Evolutionary conservation across 352 stramenopile species (phyloP).

Genomic region (Globisporangium okanoganense): DNA sequence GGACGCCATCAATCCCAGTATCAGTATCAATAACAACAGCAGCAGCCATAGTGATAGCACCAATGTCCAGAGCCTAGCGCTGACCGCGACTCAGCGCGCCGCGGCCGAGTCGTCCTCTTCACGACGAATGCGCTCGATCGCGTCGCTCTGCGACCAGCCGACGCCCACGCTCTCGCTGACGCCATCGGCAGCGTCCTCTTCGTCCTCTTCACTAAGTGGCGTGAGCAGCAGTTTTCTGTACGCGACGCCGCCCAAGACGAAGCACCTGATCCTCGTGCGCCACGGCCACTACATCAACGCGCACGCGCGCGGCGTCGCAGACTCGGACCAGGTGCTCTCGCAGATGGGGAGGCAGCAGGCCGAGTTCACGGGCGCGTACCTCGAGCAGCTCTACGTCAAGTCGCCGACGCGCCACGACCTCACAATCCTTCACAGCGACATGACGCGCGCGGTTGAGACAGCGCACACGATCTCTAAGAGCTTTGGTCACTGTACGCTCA

Average conservation of each 20-base stretch:
- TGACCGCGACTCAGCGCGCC: not conserved
- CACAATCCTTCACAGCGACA: constrained; percentile 68
- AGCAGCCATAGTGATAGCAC: not conserved
- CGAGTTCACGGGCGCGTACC: constrained; percentile 60
- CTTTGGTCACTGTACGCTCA: constrained; percentile 36
- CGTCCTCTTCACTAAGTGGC: not conserved
- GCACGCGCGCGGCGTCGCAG: constrained; percentile 46
- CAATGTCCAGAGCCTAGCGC: not conserved
- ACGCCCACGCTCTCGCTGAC: not conserved
- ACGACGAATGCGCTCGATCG: constrained; percentile 10
- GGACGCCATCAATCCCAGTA: not conserved
- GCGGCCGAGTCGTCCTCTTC: not conserved
- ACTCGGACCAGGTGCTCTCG: constrained; percentile 72
- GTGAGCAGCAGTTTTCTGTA: constrained; percentile 44
- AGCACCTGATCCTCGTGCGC: constrained; percentile 72
- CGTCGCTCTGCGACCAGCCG: constrained; percentile 7
- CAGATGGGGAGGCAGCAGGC: constrained; percentile 77
- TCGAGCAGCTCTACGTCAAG: constrained; percentile 52
- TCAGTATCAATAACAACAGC: not conserved
- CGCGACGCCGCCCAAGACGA: constrained; percentile 48
- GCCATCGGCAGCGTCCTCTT: not conserved
- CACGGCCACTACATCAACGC: constrained; percentile 85
- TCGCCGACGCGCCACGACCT: constrained; percentile 54
- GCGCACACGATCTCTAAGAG: constrained; percentile 53
- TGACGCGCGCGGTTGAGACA: constrained; percentile 73